phyloP scores from a whole-genome alignment of 495 filamentous ascomycete species.

The Penicillium cataractarum region DNA sequence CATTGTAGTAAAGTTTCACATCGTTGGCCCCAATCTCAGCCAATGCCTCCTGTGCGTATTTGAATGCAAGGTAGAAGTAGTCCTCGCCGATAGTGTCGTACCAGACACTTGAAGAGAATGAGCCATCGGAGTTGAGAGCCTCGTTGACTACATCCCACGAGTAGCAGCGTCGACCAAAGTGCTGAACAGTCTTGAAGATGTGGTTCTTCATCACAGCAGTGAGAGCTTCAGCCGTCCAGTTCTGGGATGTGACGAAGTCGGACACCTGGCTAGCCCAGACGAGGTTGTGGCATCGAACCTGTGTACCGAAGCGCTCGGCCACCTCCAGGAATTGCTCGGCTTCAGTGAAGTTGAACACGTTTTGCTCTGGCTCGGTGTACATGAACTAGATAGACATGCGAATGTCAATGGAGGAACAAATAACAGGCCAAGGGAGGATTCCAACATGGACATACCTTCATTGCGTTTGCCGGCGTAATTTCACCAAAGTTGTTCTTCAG shows the following conservation, averaged over 20 bases:
- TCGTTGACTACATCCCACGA: conserved; percentile 61
- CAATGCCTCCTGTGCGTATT: conserved; percentile 48
- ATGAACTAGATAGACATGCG: conserved; percentile 29
- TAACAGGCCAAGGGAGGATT: neutral
- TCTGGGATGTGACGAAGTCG: conserved; percentile 48
- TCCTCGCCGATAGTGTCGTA: conserved; percentile 31
- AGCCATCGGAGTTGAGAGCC: conserved; percentile 50
- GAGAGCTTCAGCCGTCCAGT: conserved; percentile 52
- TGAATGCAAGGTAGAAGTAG: conserved; percentile 39
- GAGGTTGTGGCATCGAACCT: conserved; percentile 60
- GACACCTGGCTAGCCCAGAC: conserved; percentile 61
- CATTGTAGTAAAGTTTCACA: conserved; percentile 65
- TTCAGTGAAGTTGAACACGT: conserved; percentile 49
- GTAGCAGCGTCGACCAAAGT: conserved; percentile 47
- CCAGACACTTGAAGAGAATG: conserved; percentile 30
- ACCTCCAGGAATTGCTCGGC: conserved; percentile 52
- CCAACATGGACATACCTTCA: conserved; percentile 39
- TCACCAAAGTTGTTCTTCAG: conserved; percentile 53
- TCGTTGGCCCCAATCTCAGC: conserved; percentile 32
- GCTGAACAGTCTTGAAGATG: conserved; percentile 47
- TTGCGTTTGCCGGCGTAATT: conserved; percentile 56
- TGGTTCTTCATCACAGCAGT: conserved; percentile 48
- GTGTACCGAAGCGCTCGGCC: conserved; percentile 47
- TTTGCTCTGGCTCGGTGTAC: conserved; percentile 45
- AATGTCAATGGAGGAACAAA: neutral